Conservation (phyloP, 768 basidiomycete genomes). For the Lentinus tigrinus region DNA sequence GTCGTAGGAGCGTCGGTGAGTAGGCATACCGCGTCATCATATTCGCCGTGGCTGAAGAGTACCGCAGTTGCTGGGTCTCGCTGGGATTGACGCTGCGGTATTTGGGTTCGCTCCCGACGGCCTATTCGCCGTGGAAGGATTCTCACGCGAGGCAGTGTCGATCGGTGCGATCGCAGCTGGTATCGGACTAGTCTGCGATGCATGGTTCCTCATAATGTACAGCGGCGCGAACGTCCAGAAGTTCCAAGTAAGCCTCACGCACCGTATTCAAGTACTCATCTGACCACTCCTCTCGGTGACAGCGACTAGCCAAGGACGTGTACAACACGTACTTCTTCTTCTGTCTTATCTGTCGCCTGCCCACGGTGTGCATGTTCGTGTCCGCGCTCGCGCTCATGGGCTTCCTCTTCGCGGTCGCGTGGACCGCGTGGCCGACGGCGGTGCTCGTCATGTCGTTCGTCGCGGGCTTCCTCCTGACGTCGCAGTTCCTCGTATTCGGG, state of each 20-base stretch:
- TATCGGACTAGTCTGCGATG: constrained; percentile 60
- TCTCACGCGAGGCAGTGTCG: constrained; percentile 53
- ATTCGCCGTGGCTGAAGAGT: background rate
- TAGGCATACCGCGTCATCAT: background rate
- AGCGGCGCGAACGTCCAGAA: constrained; percentile 48
- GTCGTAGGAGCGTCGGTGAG: constrained; percentile 61
- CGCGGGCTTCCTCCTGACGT: constrained; percentile 55
- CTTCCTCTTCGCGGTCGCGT: constrained; percentile 63
- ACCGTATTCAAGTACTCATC: background rate
- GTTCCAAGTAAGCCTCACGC: constrained; percentile 47
- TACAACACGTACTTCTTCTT: constrained; percentile 68
- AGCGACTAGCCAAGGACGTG: constrained; percentile 54
- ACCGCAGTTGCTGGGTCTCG: constrained; percentile 55
- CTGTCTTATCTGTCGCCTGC: constrained; percentile 62
- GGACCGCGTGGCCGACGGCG: constrained; percentile 59
- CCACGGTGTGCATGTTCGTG: constrained; percentile 57
- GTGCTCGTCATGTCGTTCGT: constrained; percentile 57
- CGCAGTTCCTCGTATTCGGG: constrained; percentile 68
- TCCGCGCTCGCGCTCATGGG: constrained; percentile 56
- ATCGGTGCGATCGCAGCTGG: constrained; percentile 60
- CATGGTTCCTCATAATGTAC: constrained; percentile 68
- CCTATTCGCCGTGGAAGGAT: constrained; percentile 46
- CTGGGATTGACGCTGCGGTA: constrained; percentile 55
- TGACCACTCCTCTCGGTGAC: background rate
- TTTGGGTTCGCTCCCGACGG: constrained; percentile 57